Evolutionary conservation across 148 eudicot species (phyloP).

Genomic region (Bassia scoparia): DNA sequence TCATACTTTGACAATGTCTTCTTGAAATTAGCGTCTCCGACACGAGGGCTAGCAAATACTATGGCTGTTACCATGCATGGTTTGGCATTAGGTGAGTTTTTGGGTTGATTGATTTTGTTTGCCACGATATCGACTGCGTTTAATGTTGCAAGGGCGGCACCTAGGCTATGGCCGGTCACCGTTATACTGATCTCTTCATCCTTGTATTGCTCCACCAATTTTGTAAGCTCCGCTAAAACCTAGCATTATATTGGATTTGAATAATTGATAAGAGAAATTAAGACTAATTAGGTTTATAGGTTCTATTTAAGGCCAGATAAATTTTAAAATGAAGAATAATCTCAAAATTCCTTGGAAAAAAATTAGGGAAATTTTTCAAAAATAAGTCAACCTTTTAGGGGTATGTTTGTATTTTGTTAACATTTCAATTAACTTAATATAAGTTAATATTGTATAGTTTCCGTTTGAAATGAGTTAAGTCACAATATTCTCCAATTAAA

Average conservation of each 20-base stretch:
- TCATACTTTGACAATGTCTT: slow-evolving; percentile 16
- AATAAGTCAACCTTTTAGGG: too few species aligned
- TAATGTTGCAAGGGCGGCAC: slow-evolving; percentile 56
- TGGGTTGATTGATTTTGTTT: slow-evolving; percentile 43
- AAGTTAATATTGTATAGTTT: too few species aligned
- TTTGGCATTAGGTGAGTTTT: slow-evolving; percentile 5
- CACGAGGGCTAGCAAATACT: slow-evolving; percentile 56
- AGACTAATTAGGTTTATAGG: too few species aligned
- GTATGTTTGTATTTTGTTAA: too few species aligned
- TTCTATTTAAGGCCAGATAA: too few species aligned
- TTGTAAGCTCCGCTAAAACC: slow-evolving; percentile 56
- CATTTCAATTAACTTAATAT: too few species aligned
- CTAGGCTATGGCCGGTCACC: slow-evolving; percentile 56
- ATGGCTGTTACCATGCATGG: slow-evolving; percentile 53
- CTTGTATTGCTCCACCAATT: slow-evolving; percentile 47
- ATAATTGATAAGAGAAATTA: too few species aligned
- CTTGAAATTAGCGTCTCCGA: slow-evolving; percentile 54
- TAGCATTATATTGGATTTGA: slow-evolving; percentile 4
- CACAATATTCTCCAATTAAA: too few species aligned
- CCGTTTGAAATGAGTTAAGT: too few species aligned
- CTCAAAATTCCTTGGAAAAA: too few species aligned
- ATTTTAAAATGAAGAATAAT: too few species aligned
- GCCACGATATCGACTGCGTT: slow-evolving; percentile 59
- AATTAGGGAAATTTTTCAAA: too few species aligned
- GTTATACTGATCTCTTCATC: slow-evolving; percentile 63